phyloP scores from a whole-genome alignment of 1,284 basidiomycete species.

The Anthracocystis panici-leucophaei region DNA sequence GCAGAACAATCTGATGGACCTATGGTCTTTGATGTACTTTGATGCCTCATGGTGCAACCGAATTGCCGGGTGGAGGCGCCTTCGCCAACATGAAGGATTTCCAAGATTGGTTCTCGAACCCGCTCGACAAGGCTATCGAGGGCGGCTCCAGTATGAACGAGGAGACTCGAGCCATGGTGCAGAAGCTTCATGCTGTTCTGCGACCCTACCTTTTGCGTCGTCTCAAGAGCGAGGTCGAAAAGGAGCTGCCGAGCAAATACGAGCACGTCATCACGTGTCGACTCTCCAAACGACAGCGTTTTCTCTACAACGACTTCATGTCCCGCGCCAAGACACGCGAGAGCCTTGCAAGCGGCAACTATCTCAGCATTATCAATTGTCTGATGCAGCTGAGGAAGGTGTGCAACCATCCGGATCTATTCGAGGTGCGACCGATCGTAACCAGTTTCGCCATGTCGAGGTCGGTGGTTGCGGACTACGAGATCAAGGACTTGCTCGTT shows the following conservation, averaged over 20 bases:
- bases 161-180: conserved; percentile 86
- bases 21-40: conserved; percentile 95
- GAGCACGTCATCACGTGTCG: conserved; percentile 93
- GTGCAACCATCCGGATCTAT: conserved; percentile 95
- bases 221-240: conserved; percentile 94
- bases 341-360: conserved; percentile 86
- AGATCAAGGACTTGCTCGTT: conserved; percentile 88
- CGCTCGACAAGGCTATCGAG: conserved; percentile 91
- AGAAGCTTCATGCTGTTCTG: conserved; percentile 90
- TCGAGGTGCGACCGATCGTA: conserved; percentile 92
- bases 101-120: conserved; percentile 91
- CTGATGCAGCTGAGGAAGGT: conserved; percentile 85
- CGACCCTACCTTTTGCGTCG: conserved; percentile 94
- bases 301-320: conserved; percentile 99
- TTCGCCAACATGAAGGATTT: conserved; percentile 96
- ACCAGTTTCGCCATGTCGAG: conserved; percentile 89
- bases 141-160: conserved; percentile 83
- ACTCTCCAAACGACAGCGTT: conserved; percentile 92
- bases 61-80: conserved; percentile 73
- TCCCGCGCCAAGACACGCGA: conserved; percentile 86
- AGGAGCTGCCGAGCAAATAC: conserved; percentile 92
- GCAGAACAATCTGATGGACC: conserved; percentile 94
- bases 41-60: conserved; percentile 79
- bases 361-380: conserved; percentile 86
- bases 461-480: conserved; percentile 84